A percentile compares a stretch with the other conserved stretches of the same genome.
These are phyloP conservation scores for Alternaria arborescens DNA, from an alignment of 2,329 filamentous ascomycete species.

Conservation along the genomic window DNA sequence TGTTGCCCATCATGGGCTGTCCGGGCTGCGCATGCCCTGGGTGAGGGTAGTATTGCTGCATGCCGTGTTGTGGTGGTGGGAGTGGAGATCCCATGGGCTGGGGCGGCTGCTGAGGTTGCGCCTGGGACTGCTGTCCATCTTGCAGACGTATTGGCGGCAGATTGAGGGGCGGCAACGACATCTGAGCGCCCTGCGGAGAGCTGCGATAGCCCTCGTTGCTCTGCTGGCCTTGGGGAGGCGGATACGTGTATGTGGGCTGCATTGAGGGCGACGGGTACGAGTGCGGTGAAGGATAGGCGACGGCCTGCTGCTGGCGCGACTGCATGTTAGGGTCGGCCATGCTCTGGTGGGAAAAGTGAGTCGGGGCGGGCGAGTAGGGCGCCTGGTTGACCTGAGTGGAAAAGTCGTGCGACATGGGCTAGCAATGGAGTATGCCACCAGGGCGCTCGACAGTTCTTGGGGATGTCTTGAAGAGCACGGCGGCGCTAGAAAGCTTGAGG, in stretches of 20 bases:
- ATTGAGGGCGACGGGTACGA: conserved; percentile 62
- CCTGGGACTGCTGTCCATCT: conserved; percentile 53
- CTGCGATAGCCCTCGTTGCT: conserved; percentile 56
- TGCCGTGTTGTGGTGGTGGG: conserved; percentile 62
- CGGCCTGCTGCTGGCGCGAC: conserved; percentile 40
- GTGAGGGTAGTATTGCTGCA: conserved; percentile 62
- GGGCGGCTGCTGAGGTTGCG: conserved; percentile 41
- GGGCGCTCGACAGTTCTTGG: conserved; percentile 33
- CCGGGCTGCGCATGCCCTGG: conserved; percentile 52
- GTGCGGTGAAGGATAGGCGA: conserved; percentile 57
- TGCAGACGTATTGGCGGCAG: conserved; percentile 62
- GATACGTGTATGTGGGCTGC: conserved; percentile 60
- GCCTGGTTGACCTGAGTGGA: conserved; percentile 33
- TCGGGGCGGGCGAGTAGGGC: conserved; percentile 45
- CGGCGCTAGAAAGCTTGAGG: conserved; percentile 23
- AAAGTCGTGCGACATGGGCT: conserved; percentile 47
- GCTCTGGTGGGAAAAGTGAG: conserved; percentile 42
- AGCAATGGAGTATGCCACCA: conserved; percentile 37
- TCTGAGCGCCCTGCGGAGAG: conserved; percentile 56
- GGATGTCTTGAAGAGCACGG: conserved; percentile 25
- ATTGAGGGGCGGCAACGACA: conserved; percentile 57
- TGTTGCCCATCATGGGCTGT: conserved; percentile 60
- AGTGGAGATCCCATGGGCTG: conserved; percentile 62
- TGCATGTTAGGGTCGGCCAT: conserved; percentile 48
- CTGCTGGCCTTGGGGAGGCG: conserved; percentile 51